Evolutionary conservation across 345 rosid species (phyloP).

Genomic region (Excoecaria agallocha): DNA sequence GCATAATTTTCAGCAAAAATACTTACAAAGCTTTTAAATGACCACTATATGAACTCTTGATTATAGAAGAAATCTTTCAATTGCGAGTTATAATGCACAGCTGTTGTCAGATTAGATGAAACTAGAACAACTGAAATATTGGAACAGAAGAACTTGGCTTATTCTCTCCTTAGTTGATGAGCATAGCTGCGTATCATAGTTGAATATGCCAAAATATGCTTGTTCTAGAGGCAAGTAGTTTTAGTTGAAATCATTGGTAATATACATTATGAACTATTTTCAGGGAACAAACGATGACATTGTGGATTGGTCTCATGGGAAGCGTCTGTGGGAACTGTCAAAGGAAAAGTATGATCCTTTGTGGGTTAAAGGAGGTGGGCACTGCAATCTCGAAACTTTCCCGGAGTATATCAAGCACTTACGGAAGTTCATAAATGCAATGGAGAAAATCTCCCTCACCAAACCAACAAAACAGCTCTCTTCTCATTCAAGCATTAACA

Average conservation of each 20-base stretch:
- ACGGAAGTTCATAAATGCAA: slow-evolving; percentile 69
- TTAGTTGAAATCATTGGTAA: not conserved
- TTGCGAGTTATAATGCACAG: too few relatives aligned
- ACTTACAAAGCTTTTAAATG: too few relatives aligned
- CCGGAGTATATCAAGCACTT: slow-evolving; percentile 91
- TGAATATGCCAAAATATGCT: too few relatives aligned
- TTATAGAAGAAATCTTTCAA: too few relatives aligned
- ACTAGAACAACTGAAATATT: too few relatives aligned
- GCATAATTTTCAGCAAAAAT: too few relatives aligned
- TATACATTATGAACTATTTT: slow-evolving; percentile 12
- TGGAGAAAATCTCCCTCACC: slow-evolving; percentile 76
- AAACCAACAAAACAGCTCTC: slow-evolving; percentile 50
- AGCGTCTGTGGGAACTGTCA: slow-evolving; percentile 84
- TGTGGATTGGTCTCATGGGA: slow-evolving; percentile 87
- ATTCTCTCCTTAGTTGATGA: too few relatives aligned
- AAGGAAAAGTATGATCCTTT: slow-evolving; percentile 90
- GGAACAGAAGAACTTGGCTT: too few relatives aligned
- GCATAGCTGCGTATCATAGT: too few relatives aligned
- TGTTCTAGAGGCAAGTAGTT: too few relatives aligned
- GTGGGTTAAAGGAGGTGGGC: slow-evolving; percentile 99
- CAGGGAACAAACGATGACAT: slow-evolving; percentile 93
- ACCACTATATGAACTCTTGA: too few relatives aligned
- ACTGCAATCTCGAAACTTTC: slow-evolving; percentile 90
- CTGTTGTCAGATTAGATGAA: too few relatives aligned
- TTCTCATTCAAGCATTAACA: slow-evolving; percentile 53